Base-by-base conservation (phyloP, 2,329 filamentous ascomycete species). In the Beauveria asiatica region DNA sequence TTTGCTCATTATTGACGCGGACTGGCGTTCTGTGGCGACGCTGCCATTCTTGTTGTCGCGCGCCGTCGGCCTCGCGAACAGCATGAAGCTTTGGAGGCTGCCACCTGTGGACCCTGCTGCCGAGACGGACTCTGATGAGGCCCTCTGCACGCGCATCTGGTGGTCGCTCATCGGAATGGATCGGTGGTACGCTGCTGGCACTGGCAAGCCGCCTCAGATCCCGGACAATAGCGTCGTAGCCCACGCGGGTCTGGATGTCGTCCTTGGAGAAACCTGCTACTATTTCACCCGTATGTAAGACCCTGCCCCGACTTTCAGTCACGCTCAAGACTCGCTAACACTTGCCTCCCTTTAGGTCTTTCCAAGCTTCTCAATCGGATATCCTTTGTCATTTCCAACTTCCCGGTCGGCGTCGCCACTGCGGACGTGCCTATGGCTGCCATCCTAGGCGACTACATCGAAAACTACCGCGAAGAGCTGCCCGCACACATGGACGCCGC, bases 161-260 rank as follows among this genome's bases (percentile, higher is more conserved):
- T 90, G 86, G 84, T 83, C 84, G 16, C 74, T 91, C 39, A 81
- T 90, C 50, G 79, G 88, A 63, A 80, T 91, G 64, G 88, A 91
- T 67, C 81, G 87, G 17, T 91, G 86, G 86, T 84, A 89, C 68
- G 85, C 88, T 4, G 80, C 84, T n/a, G 85, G 83, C 23, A 86
- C 82, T 5, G 83, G 82, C 13, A 83, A 80, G 62, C 83, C 86
- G 1, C 65, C 83, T 13, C 77, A 86, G 61, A 83, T 91, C 61
- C 83, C 82, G 1, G 82, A 88, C 64, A 79, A 82, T 62, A 83
- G 78, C 57, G 79, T 85, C 7, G 80, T 87, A 16, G 73, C 87
- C 25, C 75, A 82, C 6, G 79, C 81, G 1, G 83, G 84, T 51
- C 78, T 91, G 61, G 79, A 81, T 62, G 72, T 74, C 17, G 70